These are phyloP conservation scores for Cytospora chrysosperma DNA, from an alignment of 2,329 filamentous ascomycete species.

Conservation along the genomic window DNA sequence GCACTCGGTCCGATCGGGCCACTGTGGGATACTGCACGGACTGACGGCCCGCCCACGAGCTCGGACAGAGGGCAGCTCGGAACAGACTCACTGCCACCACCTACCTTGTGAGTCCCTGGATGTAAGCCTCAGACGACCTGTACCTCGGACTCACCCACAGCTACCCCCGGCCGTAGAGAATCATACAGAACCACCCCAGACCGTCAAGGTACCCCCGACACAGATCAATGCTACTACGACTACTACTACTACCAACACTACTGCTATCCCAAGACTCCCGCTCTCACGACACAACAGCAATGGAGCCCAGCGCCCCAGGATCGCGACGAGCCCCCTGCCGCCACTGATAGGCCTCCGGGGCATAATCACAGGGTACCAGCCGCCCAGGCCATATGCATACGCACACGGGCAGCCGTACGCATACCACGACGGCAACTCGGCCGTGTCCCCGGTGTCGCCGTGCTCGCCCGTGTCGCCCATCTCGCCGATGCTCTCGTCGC, in stretches of 20 bases:
- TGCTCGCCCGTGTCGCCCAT: constrained; percentile 4
- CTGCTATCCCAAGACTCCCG: neutral
- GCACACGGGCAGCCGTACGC: no score
- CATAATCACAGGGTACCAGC: neutral
- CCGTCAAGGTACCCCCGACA: neutral
- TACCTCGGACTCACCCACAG: neutral
- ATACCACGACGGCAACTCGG: neutral
- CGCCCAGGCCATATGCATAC: neutral
- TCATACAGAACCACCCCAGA: neutral
- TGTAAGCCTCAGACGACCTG: neutral
- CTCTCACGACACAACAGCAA: constrained; percentile 6
- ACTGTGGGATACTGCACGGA: neutral
- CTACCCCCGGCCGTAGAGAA: neutral
- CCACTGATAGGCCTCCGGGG: constrained; percentile 13
- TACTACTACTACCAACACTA: neutral
- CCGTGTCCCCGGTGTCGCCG: neutral
- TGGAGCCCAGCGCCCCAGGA: constrained; percentile 5
- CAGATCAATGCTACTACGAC: neutral
- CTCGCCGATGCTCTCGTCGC: neutral
- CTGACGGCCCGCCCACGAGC: constrained; percentile 16
- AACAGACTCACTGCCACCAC: neutral
- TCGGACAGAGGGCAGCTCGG: neutral
- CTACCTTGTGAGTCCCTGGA: constrained; percentile 2
- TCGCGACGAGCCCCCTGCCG: constrained; percentile 11
- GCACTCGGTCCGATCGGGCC: constrained; percentile 14